phyloP scores from a whole-genome alignment of 179 eudicot genomes.

The Vitellaria paradoxa region DNA sequence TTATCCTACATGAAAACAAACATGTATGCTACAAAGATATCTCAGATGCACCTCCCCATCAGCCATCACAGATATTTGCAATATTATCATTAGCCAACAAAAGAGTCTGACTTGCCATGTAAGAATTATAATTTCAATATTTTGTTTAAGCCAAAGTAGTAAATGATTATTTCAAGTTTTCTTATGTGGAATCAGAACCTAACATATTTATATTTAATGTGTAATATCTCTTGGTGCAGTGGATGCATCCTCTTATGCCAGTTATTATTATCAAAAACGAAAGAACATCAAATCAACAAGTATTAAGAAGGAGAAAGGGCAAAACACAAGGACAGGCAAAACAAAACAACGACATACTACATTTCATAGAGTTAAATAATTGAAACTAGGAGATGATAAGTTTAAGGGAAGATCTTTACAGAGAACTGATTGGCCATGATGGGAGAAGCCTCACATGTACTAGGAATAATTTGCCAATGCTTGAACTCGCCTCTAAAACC shows the following conservation, averaged over 20 bases:
- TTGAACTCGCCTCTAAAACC: conserved; percentile 98
- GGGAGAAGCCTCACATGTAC: conserved; percentile 91
- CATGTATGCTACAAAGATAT: background rate
- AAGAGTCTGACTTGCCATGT: background rate
- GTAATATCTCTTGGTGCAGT: background rate
- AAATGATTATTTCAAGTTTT: background rate
- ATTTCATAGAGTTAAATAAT: background rate
- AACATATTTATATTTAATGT: too few relatives aligned
- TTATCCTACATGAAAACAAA: background rate
- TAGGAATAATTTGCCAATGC: conserved; percentile 94
- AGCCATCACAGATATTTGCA: background rate
- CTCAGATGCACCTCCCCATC: background rate
- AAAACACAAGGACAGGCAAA: background rate
- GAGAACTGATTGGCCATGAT: conserved; percentile 99
- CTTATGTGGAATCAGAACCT: too few relatives aligned
- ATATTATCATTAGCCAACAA: background rate
- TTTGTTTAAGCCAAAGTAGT: background rate
- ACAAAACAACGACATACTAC: background rate
- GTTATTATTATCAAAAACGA: background rate
- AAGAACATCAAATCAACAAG: background rate
- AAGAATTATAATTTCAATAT: background rate
- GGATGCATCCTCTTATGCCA: background rate
- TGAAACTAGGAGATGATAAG: conserved; percentile 19
- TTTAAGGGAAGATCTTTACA: conserved; percentile 51
- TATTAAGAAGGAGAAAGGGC: background rate